A percentile compares a stretch with the other conserved stretches of the same genome.
phyloP scores from a whole-genome alignment of 2,329 filamentous ascomycete species.

The Calonectria crousiana region DNA sequence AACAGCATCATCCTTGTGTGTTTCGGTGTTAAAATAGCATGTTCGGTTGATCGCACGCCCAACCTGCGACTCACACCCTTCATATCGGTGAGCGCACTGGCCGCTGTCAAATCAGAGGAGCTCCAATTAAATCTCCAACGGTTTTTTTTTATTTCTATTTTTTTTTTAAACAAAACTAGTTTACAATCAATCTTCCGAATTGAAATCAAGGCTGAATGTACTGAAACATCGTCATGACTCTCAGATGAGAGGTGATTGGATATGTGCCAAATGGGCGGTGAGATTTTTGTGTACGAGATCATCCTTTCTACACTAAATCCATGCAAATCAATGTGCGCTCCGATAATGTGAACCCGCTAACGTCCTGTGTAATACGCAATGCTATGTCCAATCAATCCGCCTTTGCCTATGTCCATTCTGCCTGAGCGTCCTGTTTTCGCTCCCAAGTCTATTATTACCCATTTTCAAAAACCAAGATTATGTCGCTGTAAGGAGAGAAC shows the following conservation, averaged over 20 bases:
- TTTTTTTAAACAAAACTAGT: no score
- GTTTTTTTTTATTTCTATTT: no score
- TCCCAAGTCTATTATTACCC: constrained; percentile 37
- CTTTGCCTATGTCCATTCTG: constrained; percentile 37
- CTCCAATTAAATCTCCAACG: not conserved
- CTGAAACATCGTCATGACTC: not conserved
- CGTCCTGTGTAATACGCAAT: constrained; percentile 23
- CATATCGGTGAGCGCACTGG: not conserved
- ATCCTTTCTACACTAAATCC: constrained; percentile 38
- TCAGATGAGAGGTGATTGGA: not conserved
- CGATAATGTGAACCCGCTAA: constrained; percentile 35
- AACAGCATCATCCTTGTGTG: not conserved
- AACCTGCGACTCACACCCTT: not conserved
- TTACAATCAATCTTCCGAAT: not conserved
- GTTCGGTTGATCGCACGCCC: no score
- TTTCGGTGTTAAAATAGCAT: not conserved
- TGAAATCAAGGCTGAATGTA: not conserved
- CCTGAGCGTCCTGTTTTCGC: constrained; percentile 33
- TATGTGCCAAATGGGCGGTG: constrained; percentile 17
- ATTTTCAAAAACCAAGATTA: constrained; percentile 15
- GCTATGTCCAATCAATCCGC: constrained; percentile 18
- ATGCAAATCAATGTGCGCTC: constrained; percentile 30
- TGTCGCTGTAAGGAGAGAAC: constrained; percentile 34
- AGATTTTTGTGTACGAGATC: constrained; percentile 30
- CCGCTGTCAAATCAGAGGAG: not conserved